A percentile compares a stretch with the other conserved stretches of the same genome.
Conservation (phyloP, 2,329 filamentous ascomycete genomes). For the Trichoderma sp. region DNA sequence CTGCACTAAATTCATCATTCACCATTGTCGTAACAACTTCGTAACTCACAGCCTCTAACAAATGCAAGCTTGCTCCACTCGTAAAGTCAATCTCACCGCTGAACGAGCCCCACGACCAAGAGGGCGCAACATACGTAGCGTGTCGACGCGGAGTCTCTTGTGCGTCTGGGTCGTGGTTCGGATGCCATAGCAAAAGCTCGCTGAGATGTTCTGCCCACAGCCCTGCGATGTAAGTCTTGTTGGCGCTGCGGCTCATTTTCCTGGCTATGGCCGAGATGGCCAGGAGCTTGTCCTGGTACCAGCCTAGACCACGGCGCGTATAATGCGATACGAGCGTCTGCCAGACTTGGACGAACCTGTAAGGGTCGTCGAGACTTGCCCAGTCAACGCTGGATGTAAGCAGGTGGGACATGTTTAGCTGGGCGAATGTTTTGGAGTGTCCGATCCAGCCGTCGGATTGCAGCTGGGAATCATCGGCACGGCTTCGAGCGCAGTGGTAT, state of each 20-base stretch:
- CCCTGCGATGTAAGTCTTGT: slow-evolving; percentile 1
- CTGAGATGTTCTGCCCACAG: slow-evolving; percentile 5
- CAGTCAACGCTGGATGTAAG: slow-evolving; percentile 10
- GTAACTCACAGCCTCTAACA: background rate
- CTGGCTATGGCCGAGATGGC: slow-evolving; percentile 20
- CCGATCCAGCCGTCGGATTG: slow-evolving; percentile 7
- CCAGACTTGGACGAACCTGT: slow-evolving; percentile 14
- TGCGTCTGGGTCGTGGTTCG: slow-evolving; percentile 11
- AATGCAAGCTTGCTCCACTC: background rate
- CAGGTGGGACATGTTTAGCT: slow-evolving; percentile 9
- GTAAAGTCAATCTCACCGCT: slow-evolving; percentile 20
- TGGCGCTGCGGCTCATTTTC: background rate
- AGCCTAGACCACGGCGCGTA: slow-evolving; percentile 14
- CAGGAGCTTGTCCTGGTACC: slow-evolving; percentile 17
- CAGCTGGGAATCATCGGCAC: slow-evolving; percentile 2
- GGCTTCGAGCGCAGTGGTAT: slow-evolving; percentile 7
- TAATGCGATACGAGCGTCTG: slow-evolving; percentile 18
- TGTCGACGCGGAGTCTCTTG: slow-evolving; percentile 5
- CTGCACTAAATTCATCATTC: slow-evolving; percentile 7
- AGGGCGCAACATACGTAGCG: slow-evolving; percentile 12
- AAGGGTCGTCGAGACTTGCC: background rate
- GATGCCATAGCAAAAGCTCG: background rate
- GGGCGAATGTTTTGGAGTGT: slow-evolving; percentile 11
- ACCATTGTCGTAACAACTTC: background rate
- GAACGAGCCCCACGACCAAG: slow-evolving; percentile 14